These are phyloP conservation scores for Phalaenopsis aphrodite DNA, from an alignment of 106 monocot species.

Conservation along the genomic window DNA sequence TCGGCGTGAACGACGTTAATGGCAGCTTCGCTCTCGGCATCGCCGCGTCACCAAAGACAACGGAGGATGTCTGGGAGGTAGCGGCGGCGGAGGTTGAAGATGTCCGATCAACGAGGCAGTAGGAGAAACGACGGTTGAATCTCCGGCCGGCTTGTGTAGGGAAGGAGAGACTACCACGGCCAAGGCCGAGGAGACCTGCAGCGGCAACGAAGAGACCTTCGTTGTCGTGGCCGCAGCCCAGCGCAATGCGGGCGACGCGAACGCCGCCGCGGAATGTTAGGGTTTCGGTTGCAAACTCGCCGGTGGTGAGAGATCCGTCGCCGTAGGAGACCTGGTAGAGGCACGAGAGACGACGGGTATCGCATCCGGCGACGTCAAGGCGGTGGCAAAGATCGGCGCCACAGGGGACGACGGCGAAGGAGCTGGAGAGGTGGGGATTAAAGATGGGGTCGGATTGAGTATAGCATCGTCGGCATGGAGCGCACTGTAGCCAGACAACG, in stretches of 20 bases:
- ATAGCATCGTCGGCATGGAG: constrained; percentile 72
- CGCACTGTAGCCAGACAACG: constrained; percentile 75
- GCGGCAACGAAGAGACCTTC: constrained; percentile 71
- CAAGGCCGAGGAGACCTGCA: constrained; percentile 67
- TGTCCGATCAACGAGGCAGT: constrained; percentile 69
- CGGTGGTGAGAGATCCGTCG: constrained; percentile 57
- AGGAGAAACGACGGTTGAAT: constrained; percentile 55
- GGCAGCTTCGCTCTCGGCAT: constrained; percentile 13
- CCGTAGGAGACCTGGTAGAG: constrained; percentile 71
- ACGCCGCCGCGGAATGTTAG: constrained; percentile 38
- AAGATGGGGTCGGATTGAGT: constrained; percentile 53
- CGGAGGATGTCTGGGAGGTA: constrained; percentile 23
- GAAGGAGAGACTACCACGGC: constrained; percentile 70
- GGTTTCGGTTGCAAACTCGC: constrained; percentile 60
- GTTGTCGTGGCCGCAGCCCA: constrained; percentile 84
- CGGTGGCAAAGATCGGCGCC: constrained; percentile 31
- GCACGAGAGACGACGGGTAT: constrained; percentile 25
- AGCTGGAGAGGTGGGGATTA: constrained; percentile 39
- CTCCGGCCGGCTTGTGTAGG: constrained; percentile 45
- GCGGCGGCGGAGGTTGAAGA: constrained; percentile 10
- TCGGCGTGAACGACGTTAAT: constrained; percentile 40
- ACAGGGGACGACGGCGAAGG: constrained; percentile 45
- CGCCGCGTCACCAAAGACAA: constrained; percentile 53
- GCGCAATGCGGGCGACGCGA: constrained; percentile 30
- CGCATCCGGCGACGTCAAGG: constrained; percentile 43